Evolutionary conservation across 768 basidiomycete genomes (phyloP).

Genomic region (Lactarius tabidus): DNA sequence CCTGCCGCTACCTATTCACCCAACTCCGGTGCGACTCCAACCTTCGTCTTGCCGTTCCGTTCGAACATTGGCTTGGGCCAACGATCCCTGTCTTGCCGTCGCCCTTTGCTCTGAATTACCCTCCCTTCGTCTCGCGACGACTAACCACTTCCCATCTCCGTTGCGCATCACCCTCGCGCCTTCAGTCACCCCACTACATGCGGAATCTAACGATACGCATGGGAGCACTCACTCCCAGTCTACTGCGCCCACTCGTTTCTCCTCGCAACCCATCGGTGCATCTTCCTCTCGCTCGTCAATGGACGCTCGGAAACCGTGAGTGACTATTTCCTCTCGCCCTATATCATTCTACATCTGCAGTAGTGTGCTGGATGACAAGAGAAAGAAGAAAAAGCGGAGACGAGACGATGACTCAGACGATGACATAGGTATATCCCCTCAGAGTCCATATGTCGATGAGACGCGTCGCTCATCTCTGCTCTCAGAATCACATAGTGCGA

Average conservation of each 20-base stretch:
- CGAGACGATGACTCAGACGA: conserved; percentile 69
- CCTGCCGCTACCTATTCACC: neutral
- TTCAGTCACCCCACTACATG: conserved; percentile 46
- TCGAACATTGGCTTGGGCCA: neutral
- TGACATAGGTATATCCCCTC: conserved; percentile 47
- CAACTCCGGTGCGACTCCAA: conserved; percentile 1
- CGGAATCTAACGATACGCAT: conserved; percentile 37
- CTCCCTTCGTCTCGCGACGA: neutral
- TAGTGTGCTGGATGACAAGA: conserved; percentile 51
- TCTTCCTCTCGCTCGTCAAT: conserved; percentile 51
- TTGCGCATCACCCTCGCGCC: neutral
- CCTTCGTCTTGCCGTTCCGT: neutral
- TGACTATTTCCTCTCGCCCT: conserved; percentile 13
- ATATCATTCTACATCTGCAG: conserved; percentile 13
- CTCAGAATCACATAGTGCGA: conserved; percentile 19
- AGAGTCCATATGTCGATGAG: conserved; percentile 6
- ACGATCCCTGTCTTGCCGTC: neutral
- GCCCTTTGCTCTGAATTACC: neutral
- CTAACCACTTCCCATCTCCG: too few relatives aligned
- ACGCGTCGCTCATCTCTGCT: conserved; percentile 10
- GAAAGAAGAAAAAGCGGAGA: conserved; percentile 87
- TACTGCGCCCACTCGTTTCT: conserved; percentile 42
- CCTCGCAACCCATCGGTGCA: conserved; percentile 38
- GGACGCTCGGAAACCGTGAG: conserved; percentile 63
- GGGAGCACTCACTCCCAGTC: conserved; percentile 32